These are phyloP conservation scores for Golubevia sp. DNA, from an alignment of 1,284 basidiomycete species.

Conservation along the genomic window DNA sequence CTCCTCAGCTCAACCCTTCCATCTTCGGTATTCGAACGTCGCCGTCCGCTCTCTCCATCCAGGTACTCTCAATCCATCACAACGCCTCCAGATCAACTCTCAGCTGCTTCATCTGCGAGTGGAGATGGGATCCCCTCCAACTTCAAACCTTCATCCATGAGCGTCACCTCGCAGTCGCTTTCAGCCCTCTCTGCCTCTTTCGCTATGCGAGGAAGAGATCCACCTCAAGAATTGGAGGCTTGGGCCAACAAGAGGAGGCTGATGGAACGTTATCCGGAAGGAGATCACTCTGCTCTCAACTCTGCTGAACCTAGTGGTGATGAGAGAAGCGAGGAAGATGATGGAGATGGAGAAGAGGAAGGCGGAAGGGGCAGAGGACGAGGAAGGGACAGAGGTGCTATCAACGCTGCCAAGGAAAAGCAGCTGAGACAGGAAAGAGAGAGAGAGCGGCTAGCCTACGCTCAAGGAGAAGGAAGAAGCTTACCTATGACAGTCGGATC, in stretches of 20 bases:
- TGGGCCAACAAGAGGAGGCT: conserved; percentile 46
- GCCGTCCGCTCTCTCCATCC: conserved; percentile 13
- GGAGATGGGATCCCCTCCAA: background rate
- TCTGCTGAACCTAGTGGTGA: conserved; percentile 16
- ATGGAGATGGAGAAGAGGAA: conserved; percentile 5
- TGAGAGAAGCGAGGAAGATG: conserved; percentile 8
- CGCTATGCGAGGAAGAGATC: conserved; percentile 43
- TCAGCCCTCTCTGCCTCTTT: conserved; percentile 40
- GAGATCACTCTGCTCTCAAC: conserved; percentile 41
- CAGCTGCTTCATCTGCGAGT: background rate
- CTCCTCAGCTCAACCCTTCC: conserved; percentile 15
- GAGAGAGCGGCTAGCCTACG: background rate
- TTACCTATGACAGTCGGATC: background rate
- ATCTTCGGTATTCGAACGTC: conserved; percentile 26
- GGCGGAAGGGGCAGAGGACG: conserved; percentile 11
- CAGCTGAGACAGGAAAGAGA: conserved; percentile 2
- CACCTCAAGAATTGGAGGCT: conserved; percentile 36
- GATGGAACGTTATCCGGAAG: conserved; percentile 43
- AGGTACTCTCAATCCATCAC: conserved; percentile 5
- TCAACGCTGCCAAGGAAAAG: conserved; percentile 1
- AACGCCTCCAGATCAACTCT: background rate
- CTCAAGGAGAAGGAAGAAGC: background rate
- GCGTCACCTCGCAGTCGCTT: conserved; percentile 20
- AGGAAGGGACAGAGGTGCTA: conserved; percentile 4
- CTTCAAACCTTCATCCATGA: conserved; percentile 1